Percentiles rank a stretch among this genome's conserved stretches.
phyloP scores from a whole-genome alignment of 768 basidiomycete genomes.

The Lactarius pseudohatsudake region DNA sequence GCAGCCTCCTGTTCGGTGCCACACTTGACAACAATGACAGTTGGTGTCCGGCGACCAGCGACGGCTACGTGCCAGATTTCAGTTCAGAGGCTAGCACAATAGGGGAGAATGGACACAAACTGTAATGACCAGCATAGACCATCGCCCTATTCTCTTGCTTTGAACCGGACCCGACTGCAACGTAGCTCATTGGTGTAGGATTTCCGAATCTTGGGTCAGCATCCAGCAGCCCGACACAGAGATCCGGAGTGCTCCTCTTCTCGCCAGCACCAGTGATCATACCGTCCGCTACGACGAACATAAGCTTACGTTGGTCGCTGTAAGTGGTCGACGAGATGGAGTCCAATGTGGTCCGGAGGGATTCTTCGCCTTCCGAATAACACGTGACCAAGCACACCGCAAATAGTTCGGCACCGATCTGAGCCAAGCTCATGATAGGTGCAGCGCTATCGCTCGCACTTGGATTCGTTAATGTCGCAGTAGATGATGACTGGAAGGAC shows the following conservation, averaged over 20 bases:
- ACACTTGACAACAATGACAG: slow-evolving; percentile 93
- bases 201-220: slow-evolving; percentile 95
- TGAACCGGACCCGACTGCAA: slow-evolving; percentile 84
- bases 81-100: not conserved
- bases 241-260: slow-evolving; percentile 94
- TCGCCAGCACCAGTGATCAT: slow-evolving; percentile 99
- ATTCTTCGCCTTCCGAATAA: slow-evolving; percentile 96
- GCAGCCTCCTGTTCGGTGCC: slow-evolving; percentile 84
- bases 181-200: slow-evolving; percentile 91
- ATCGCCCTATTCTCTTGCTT: slow-evolving; percentile 93
- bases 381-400: slow-evolving; percentile 95
- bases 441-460: slow-evolving; percentile 39
- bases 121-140: slow-evolving; percentile 99
- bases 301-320: slow-evolving; percentile 86
- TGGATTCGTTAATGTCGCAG: slow-evolving; percentile 53
- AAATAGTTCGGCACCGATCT: slow-evolving; percentile 94
- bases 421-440: slow-evolving; percentile 78
- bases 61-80: slow-evolving; percentile 48
- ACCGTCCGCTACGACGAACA: slow-evolving; percentile 95
- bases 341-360: slow-evolving; percentile 87
- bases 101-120: slow-evolving; percentile 48
- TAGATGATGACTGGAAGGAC: slow-evolving; percentile 51
- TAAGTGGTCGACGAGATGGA: slow-evolving; percentile 90
- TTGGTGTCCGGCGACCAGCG: slow-evolving; percentile 89
- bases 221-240: slow-evolving; percentile 88